A percentile compares a stretch with the other conserved stretches of the same genome.
Conservation (phyloP, 106 monocot genomes). For the Ottelia alismoides region DNA sequence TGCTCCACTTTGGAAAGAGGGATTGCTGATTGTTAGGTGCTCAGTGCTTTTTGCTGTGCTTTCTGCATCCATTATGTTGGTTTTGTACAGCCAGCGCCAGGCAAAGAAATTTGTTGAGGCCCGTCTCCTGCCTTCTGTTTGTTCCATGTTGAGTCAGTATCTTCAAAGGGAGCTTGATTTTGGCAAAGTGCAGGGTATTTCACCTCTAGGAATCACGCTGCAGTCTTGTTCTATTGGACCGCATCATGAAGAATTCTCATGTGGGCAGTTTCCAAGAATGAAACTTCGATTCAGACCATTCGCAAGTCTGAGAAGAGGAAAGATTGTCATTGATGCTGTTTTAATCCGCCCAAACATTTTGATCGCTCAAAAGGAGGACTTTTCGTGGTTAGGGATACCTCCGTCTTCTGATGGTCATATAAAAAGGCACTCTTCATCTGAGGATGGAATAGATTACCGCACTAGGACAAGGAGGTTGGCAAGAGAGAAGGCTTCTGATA, state of each 20-base stretch:
- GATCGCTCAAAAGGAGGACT: slow-evolving; percentile 85
- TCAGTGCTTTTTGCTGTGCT: slow-evolving; percentile 66
- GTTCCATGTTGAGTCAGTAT: slow-evolving; percentile 65
- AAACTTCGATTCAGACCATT: slow-evolving; percentile 77
- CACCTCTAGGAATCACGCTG: slow-evolving; percentile 82
- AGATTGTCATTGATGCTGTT: slow-evolving; percentile 86
- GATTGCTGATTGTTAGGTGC: slow-evolving; percentile 60
- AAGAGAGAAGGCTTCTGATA: slow-evolving; percentile 42
- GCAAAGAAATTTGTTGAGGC: slow-evolving; percentile 51
- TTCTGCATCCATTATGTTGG: slow-evolving; percentile 53
- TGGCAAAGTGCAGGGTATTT: slow-evolving; percentile 69
- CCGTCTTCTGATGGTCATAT: slow-evolving; percentile 36
- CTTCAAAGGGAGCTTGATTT: slow-evolving; percentile 73
- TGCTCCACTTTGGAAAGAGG: slow-evolving; percentile 64
- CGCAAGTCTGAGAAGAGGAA: slow-evolving; percentile 82
- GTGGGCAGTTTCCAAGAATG: slow-evolving; percentile 64
- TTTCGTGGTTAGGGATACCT: slow-evolving; percentile 93
- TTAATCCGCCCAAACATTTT: slow-evolving; percentile 57
- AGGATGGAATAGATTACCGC: slow-evolving; percentile 92
- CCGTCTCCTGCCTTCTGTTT: slow-evolving; percentile 65
- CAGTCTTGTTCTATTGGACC: slow-evolving; percentile 84
- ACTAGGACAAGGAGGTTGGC: slow-evolving; percentile 72
- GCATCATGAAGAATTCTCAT: slow-evolving; percentile 79
- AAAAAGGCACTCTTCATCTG: slow-evolving; percentile 34
- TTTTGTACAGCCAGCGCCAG: slow-evolving; percentile 72